Percentiles rank a stretch among this genome's conserved stretches.
These are phyloP conservation scores for Populus nigra DNA, from an alignment of 345 rosid genomes.

Conservation along the genomic window DNA sequence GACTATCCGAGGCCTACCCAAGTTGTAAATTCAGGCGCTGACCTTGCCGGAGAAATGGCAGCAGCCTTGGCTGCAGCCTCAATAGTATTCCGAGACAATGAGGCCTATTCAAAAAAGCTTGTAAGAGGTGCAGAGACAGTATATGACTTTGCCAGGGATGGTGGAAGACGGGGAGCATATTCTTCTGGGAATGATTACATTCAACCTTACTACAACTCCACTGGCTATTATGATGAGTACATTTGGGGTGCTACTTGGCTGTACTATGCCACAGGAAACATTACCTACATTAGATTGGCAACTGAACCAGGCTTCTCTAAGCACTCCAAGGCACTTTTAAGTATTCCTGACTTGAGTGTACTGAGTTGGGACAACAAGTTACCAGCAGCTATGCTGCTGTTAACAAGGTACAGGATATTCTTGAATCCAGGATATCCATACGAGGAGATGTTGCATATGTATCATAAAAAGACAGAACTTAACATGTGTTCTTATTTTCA, in stretches of 20 bases:
- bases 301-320: conserved; percentile 51
- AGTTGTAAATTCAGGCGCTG: conserved; percentile 40
- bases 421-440: conserved; percentile 78
- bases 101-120: conserved; percentile 52
- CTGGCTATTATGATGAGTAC: conserved; percentile 69
- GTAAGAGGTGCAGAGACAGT: conserved; percentile 56
- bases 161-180: conserved; percentile 40
- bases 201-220: conserved; percentile 65
- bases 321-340: conserved; percentile 54
- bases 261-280: conserved; percentile 83
- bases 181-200: conserved; percentile 40
- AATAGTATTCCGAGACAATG: conserved; percentile 58
- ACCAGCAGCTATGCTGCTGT: conserved; percentile 84
- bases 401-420: conserved; percentile 71
- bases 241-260: conserved; percentile 90
- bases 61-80: conserved; percentile 81
- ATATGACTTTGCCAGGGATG: conserved; percentile 57
- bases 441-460: conserved; percentile 73
- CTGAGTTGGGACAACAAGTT: conserved; percentile 81
- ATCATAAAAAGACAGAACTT: conserved; percentile 62
- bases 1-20: conserved; percentile 53
- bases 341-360: conserved; percentile 35
- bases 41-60: conserved; percentile 73
- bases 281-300: conserved; percentile 49
- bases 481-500: conserved; percentile 79